phyloP scores from a whole-genome alignment of 2,329 filamentous ascomycete species.

The Chrysosphaeria jannelii region DNA sequence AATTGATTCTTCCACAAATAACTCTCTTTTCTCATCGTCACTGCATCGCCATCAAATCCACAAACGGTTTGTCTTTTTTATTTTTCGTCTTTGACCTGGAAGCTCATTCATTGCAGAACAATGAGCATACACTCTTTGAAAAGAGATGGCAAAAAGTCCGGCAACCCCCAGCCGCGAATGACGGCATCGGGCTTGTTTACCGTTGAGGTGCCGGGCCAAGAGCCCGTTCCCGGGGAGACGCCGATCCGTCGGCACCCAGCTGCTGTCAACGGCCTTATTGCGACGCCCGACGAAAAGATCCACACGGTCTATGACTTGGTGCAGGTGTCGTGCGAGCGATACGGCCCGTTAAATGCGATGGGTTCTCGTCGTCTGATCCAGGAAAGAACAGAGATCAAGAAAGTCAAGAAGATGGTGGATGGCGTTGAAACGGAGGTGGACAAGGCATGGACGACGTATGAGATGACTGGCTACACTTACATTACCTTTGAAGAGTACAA shows the following conservation, averaged over 20 bases:
- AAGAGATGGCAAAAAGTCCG: no score
- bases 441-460: conserved; percentile 70
- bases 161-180: conserved; percentile 17
- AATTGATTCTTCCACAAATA: no score
- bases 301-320: conserved; percentile 51
- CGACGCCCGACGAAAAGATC: conserved; percentile 30
- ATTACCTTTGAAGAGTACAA: conserved; percentile 54
- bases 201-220: conserved; percentile 31
- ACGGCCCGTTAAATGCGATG: conserved; percentile 31
- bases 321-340: conserved; percentile 30
- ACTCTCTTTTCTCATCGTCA: no score
- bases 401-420: conserved; percentile 66
- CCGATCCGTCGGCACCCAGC: conserved; percentile 35
- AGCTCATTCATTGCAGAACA: no score
- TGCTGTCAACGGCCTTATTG: conserved; percentile 28
- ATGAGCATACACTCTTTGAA: conserved; percentile 4
- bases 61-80: no score
- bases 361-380: conserved; percentile 45
- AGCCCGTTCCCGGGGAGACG: conserved; percentile 41
- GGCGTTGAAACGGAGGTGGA: conserved; percentile 52
- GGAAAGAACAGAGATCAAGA: conserved; percentile 59
- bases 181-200: conserved; percentile 32
- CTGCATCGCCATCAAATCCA: no score
- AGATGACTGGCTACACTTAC: conserved; percentile 53
- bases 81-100: no score